Base-by-base conservation (phyloP, 495 filamentous ascomycete genomes). In the Barbatosphaeria neglecta region DNA sequence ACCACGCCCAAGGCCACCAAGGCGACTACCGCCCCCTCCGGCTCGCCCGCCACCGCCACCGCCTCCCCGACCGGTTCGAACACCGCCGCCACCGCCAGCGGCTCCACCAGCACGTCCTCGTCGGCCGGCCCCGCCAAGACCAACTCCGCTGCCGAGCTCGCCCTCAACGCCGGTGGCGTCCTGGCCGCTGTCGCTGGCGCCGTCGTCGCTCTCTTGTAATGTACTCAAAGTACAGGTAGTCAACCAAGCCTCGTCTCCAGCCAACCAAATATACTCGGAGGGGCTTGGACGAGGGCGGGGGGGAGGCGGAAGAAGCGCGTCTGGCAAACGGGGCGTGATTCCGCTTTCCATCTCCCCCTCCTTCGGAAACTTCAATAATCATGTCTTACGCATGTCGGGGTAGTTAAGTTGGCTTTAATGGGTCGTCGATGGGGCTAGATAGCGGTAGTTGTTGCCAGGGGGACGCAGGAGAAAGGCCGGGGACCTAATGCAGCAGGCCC, bases 121-220 rank as follows among this genome's bases (percentile, higher is more conserved):
- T 40, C 37, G 4, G 24, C 37, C 40, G 42, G 42, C 0, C 39
- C 59, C 13, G 42, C 49, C 47, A 55, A 50, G 44, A 62, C 58
- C 17, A 57, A 56, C 52, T 49, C 53, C 50, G 64, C 62, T 28
- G 56, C 61, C 27, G 59, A 64, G 45, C 48, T 63, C 15, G 52
- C 46, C 19, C 41, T 62, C 13, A 62, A 62, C 44, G 55, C 57
- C 1, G 57, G 63, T 18, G 43, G 55, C 19, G 46, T 63, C 11
- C 35, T 66, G 18, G 61, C 54, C 16, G 63, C 56, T 10, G 56
- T 66, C 22, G 63, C 63, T 9, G 63, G 59, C 20, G 61, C 59
- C 22, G 55, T 58, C 23, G 63, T 51, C 35, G 59, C 53, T 46
- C 51, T 64, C 23, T 56, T 66, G 17, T 66, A 54, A 49, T 16